Evolutionary conservation across 148 eudicot species (phyloP), one percentile per base, ranked within the genome.

Genomic region (Rhododendron simsii): DNA sequence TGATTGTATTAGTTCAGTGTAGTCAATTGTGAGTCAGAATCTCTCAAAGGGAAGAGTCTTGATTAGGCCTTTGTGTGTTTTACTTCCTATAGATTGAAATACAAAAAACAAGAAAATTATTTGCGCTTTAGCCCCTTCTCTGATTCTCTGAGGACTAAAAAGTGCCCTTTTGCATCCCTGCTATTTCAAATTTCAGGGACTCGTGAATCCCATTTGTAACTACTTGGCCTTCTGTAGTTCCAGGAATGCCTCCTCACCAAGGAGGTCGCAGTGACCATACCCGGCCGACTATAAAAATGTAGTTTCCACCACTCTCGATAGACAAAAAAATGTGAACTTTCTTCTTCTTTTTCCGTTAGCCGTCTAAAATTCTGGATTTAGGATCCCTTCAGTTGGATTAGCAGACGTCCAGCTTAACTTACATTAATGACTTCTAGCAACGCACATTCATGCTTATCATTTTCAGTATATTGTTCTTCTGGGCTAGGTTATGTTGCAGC

Each of bases 71-170:
- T 28, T 69, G 79, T 71, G 73, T 65, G 61, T 28, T 30, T 73
- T 33, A 41, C 45, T 41, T 15, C 44, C 84, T 30, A 83, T 3
- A 71, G 85, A 48, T 83, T 71, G 79, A 83, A 45, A 23, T 83
- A 30, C 28, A 71, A 83, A 71, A 28, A 28, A 71, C 55, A 7
- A 4, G 28, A 26, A 41, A 47, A 30, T 50, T 69, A 28, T 63
- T 48, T 8, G 53, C 69, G 57, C 0, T 41, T 41, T 77, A 77
- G 80, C 30, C 15, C 50, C 80, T 41, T 41, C 45, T 69, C 75
- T 69, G 75, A 69, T 69, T 69, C 16, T 69, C 35, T 26, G 75
- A 69, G 37, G 39, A 30, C 76, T 13, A 10, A 37, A 30, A 71
- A 71, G 37, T 71, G 76, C 39, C 39, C 39, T n/a, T 53, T 4